These are phyloP conservation scores for Trichoderma sp. DNA, from an alignment of 2,329 filamentous ascomycete genomes.

Conservation along the genomic window DNA sequence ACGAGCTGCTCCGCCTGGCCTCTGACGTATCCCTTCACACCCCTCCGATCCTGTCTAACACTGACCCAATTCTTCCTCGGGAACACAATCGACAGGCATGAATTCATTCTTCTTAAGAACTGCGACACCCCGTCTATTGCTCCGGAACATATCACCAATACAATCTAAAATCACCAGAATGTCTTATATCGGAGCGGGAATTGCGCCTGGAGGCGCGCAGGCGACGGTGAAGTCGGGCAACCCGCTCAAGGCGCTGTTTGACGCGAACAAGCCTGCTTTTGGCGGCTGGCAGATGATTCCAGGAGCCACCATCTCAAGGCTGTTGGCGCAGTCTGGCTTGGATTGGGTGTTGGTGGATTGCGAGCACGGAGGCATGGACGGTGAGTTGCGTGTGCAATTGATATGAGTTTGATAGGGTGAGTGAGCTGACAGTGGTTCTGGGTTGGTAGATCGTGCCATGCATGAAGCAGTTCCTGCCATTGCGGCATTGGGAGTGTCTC, in stretches of 20 bases:
- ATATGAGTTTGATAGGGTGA: neutral
- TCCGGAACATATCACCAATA: neutral
- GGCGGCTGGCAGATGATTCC: conserved; percentile 65
- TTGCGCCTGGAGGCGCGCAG: neutral
- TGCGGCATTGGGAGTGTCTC: conserved; percentile 43
- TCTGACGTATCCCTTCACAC: neutral
- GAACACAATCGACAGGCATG: neutral
- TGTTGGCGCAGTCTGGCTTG: conserved; percentile 58
- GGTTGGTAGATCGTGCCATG: conserved; percentile 45
- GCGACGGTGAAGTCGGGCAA: conserved; percentile 45
- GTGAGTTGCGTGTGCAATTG: conserved; percentile 26
- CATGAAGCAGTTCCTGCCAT: conserved; percentile 54
- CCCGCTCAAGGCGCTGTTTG: conserved; percentile 48
- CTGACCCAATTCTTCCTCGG: neutral
- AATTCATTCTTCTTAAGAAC: conserved; percentile 4
- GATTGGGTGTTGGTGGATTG: conserved; percentile 65
- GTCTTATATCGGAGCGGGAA: conserved; percentile 6
- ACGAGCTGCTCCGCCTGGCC: neutral
- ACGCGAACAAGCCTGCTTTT: conserved; percentile 47
- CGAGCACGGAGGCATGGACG: conserved; percentile 52
- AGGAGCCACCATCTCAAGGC: conserved; percentile 56
- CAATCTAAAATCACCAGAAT: neutral
- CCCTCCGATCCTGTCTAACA: neutral
- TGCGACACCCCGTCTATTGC: neutral
- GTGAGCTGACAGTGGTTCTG: neutral